Conservation (phyloP, 192 early-diverging fungal species). For the Dissophora ornata region DNA sequence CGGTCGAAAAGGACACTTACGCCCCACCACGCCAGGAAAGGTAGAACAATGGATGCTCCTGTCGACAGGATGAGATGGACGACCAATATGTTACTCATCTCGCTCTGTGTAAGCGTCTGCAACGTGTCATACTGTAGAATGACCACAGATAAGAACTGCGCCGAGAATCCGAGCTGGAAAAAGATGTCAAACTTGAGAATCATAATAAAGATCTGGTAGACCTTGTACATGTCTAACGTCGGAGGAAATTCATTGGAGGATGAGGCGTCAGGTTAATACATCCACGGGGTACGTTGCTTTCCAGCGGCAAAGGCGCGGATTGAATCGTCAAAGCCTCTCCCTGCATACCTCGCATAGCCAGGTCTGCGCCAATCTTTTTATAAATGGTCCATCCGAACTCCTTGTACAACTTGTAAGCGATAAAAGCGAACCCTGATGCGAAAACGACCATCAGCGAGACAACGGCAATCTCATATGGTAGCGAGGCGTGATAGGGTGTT, state of each 20-base stretch:
- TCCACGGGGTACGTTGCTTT: too few relatives aligned
- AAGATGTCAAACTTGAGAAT: slow-evolving; percentile 85
- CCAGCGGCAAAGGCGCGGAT: too few relatives aligned
- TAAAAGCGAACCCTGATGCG: slow-evolving; percentile 56
- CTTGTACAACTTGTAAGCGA: slow-evolving; percentile 77
- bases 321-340: too few relatives aligned
- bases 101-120: slow-evolving; percentile 5
- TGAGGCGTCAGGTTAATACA: too few relatives aligned
- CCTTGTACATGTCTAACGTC: slow-evolving; percentile 75
- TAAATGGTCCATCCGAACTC: slow-evolving; percentile 88
- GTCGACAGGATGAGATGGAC: slow-evolving; percentile 61
- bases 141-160: slow-evolving; percentile 76
- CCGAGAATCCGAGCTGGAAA: slow-evolving; percentile 82
- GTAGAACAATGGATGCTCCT: slow-evolving; percentile 59
- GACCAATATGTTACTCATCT: slow-evolving; percentile 37
- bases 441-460: slow-evolving; percentile 66
- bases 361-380: slow-evolving; percentile 85
- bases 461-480: slow-evolving; percentile 64
- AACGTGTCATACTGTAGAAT: slow-evolving; percentile 53
- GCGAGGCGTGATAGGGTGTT: slow-evolving; percentile 35
- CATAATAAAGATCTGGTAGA: slow-evolving; percentile 84
- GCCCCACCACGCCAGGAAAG: slow-evolving; percentile 65
- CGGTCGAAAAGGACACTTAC: slow-evolving; percentile 51
- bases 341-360: slow-evolving; percentile 71
- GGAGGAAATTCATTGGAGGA: not conserved